Percentiles rank a stretch among this genome's conserved stretches.
Evolutionary conservation across 2,329 filamentous ascomycete genomes (phyloP).

Genomic region (Alternaria ventricosa): DNA sequence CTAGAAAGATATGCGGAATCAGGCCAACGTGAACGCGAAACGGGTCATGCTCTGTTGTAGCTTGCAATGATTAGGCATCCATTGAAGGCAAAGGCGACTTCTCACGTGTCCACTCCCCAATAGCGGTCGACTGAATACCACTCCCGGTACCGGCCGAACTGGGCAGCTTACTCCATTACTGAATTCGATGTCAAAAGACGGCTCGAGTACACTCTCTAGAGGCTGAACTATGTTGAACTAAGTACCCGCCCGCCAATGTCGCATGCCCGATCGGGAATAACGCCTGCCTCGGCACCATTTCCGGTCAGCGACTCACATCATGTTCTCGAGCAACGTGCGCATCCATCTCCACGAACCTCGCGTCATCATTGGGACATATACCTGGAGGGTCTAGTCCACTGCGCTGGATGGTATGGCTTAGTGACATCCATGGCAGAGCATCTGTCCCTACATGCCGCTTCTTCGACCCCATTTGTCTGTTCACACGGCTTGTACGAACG

Average conservation of each 20-base stretch:
- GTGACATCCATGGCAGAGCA: slow-evolving; percentile 12
- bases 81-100: not conserved
- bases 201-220: not conserved
- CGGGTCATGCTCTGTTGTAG: not conserved
- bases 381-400: not conserved
- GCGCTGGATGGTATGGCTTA: not conserved
- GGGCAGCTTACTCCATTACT: not conserved
- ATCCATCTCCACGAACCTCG: not conserved
- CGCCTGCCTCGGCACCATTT: slow-evolving; percentile 4
- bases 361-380: slow-evolving; percentile 8
- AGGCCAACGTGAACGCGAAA: not conserved
- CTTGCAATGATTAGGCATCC: not conserved
- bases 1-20: not conserved
- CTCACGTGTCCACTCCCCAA: not conserved
- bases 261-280: slow-evolving; percentile 12
- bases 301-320: slow-evolving; percentile 24
- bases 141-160: not conserved
- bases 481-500: not conserved
- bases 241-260: not conserved
- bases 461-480: slow-evolving; percentile 8
- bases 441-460: slow-evolving; percentile 12
- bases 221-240: not conserved
- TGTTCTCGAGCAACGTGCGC: slow-evolving; percentile 22
- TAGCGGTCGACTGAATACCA: not conserved
- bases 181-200: not conserved